Evolutionary conservation across 352 stramenopile species (phyloP), one percentile per base, ranked within the genome.

Genomic region (Globisporangium canariense): DNA sequence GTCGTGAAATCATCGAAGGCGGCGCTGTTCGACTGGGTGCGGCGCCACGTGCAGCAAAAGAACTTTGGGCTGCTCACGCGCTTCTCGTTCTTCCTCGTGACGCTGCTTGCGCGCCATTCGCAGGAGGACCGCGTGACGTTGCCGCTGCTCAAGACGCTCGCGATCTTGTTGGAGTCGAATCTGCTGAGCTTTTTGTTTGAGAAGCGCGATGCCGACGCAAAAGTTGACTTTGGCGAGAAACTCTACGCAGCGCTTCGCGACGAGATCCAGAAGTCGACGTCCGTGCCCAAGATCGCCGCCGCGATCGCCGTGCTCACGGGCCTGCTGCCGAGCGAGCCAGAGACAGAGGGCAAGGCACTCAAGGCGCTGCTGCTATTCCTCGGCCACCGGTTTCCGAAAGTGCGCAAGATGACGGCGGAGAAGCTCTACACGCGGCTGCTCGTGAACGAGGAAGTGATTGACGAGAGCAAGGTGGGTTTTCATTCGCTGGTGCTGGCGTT

Each of bases 131-230:
- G 90, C 30, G 79, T 97, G 18, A 89, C 89, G 9, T 78, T 97
- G 20, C 88, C 91, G 3, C 68, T 97, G 13, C 81, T 98, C 68
- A 97, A 97, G 64, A 94, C 88, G 6, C 63, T 97, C 20, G 76
- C 91, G 28, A 68, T 87, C 28, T 50, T 94, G n/a, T 64, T 97
- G 1, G 80, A 91, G 56, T 74, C 76, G 13, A 81, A 83, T 40
- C 53, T 89, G 20, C 58, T 92, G 25, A 38, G 65, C 11, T 88
- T 88, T 53, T 50, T 95, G n/a, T 90, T 85, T 60, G 65, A 80
- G 38, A 64, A 77, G 49, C 63, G 63, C 2, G 59, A 74, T 49
- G 68, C 76, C 49, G 58, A 78, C 38, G 62, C 60, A 0, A 69
- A 43, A 59, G 32, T 53, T 30, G 66, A 79, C 22, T 91, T 91